These are phyloP conservation scores for Hypoxylon sp. DNA, from an alignment of 2,329 filamentous ascomycete species.

Conservation along the genomic window DNA sequence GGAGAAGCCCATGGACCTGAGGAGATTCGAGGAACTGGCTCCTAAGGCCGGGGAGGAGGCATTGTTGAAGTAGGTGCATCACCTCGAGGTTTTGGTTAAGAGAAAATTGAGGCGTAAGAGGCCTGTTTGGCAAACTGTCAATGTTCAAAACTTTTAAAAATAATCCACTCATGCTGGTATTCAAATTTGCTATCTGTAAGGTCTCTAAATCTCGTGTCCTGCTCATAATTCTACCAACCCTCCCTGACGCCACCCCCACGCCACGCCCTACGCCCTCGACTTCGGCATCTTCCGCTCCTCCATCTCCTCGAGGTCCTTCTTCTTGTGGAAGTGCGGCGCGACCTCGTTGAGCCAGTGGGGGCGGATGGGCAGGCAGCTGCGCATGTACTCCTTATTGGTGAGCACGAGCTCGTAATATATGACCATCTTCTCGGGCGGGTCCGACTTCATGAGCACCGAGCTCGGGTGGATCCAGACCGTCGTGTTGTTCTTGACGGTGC, in stretches of 20 bases:
- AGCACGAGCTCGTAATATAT: slow-evolving; percentile 87
- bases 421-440: slow-evolving; percentile 83
- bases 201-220: background rate
- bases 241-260: background rate
- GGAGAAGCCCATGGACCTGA: slow-evolving; percentile 75
- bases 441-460: slow-evolving; percentile 80
- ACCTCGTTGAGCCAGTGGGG: slow-evolving; percentile 87
- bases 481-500: slow-evolving; percentile 90
- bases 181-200: slow-evolving; percentile 1
- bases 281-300: slow-evolving; percentile 84
- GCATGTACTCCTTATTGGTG: slow-evolving; percentile 92
- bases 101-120: background rate
- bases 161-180: background rate
- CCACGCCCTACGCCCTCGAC: slow-evolving; percentile 18
- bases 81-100: background rate
- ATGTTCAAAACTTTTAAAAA: background rate
- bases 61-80: slow-evolving; percentile 36
- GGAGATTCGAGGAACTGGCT: slow-evolving; percentile 73
- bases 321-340: slow-evolving; percentile 95
- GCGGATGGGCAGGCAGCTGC: slow-evolving; percentile 86
- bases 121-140: background rate
- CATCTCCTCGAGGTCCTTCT: slow-evolving; percentile 85
- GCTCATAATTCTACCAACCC: background rate
- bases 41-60: slow-evolving; percentile 52
- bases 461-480: slow-evolving; percentile 93